These are phyloP conservation scores for Pontederia crassipes DNA, from an alignment of 176 grass and related monocot species.

Conservation along the genomic window DNA sequence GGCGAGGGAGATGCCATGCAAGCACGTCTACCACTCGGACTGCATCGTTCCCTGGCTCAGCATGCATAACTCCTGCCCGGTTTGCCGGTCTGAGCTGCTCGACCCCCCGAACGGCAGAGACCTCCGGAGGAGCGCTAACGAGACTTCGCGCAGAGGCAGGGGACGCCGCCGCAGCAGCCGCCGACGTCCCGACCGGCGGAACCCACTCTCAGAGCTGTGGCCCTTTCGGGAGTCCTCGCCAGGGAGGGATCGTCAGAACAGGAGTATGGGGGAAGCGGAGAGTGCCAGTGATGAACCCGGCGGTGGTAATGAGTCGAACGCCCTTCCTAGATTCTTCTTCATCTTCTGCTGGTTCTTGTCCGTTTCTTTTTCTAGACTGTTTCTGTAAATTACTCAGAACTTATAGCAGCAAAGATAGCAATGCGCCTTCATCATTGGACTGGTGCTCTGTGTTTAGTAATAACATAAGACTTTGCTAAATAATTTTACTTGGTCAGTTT, in stretches of 20 bases:
- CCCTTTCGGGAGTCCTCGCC: conserved; percentile 22
- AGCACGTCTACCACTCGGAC: conserved; percentile 94
- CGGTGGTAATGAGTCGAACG: conserved; percentile 31
- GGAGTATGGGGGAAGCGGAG: conserved; percentile 23
- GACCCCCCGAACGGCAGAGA: not conserved
- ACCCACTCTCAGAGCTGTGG: conserved; percentile 43
- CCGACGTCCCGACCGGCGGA: conserved; percentile 18
- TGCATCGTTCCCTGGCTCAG: conserved; percentile 94
- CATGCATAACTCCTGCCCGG: conserved; percentile 90
- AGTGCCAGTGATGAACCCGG: conserved; percentile 34
- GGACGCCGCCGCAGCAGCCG: not conserved
- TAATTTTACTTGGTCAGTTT: too few species aligned
- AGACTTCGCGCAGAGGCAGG: not conserved
- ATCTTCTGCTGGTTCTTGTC: conserved; percentile 40
- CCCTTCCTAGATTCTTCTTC: conserved; percentile 48
- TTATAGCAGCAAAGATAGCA: not conserved
- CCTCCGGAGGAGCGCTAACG: not conserved
- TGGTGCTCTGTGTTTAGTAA: too few species aligned
- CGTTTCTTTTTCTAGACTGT: conserved; percentile 15
- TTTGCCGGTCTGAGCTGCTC: conserved; percentile 72
- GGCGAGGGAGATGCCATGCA: conserved; percentile 82
- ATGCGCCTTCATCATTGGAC: not conserved
- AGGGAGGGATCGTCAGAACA: conserved; percentile 19
- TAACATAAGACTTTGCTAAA: too few species aligned
- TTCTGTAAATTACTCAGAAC: not conserved